Evolutionary conservation across 441 rosid genomes (phyloP).

Genomic region (Pelargonium cotyledonis): DNA sequence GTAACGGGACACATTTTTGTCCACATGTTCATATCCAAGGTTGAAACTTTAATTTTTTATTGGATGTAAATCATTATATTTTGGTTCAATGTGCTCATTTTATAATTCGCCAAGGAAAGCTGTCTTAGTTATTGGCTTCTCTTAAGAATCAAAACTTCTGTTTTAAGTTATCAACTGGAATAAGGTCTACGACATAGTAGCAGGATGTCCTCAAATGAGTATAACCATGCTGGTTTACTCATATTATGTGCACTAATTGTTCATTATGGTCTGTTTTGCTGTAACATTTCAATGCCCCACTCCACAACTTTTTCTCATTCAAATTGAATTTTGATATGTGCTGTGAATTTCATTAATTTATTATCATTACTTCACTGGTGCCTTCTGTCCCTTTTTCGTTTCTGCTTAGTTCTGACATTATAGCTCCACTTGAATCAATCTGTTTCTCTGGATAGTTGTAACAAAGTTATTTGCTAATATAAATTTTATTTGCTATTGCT

Average conservation of each 20-base stretch:
- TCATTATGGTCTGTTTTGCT: not conserved
- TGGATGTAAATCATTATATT: not conserved
- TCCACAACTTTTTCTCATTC: not conserved
- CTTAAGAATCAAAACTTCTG: not conserved
- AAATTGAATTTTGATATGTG: not conserved
- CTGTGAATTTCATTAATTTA: not conserved
- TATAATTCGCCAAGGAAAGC: not conserved
- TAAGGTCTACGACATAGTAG: not conserved
- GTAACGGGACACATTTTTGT: not conserved
- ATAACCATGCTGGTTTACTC: not conserved
- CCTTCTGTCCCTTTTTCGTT: not conserved
- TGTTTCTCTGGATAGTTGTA: constrained; percentile 11
- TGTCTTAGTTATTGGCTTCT: not conserved
- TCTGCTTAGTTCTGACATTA: not conserved
- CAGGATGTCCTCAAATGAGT: not conserved
- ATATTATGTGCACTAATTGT: not conserved
- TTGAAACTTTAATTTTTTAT: not conserved
- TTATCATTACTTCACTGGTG: not conserved
- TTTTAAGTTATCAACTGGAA: not conserved
- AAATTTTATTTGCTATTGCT: constrained; percentile 25
- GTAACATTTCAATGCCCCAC: not conserved
- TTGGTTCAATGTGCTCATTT: not conserved
- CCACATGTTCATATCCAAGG: not conserved
- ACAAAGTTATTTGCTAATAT: constrained; percentile 16
- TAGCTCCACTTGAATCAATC: not conserved